Evolutionary conservation across 2,329 filamentous ascomycete species (phyloP), one percentile per base, ranked within the genome.

Genomic region (Alternaria conjuncta): DNA sequence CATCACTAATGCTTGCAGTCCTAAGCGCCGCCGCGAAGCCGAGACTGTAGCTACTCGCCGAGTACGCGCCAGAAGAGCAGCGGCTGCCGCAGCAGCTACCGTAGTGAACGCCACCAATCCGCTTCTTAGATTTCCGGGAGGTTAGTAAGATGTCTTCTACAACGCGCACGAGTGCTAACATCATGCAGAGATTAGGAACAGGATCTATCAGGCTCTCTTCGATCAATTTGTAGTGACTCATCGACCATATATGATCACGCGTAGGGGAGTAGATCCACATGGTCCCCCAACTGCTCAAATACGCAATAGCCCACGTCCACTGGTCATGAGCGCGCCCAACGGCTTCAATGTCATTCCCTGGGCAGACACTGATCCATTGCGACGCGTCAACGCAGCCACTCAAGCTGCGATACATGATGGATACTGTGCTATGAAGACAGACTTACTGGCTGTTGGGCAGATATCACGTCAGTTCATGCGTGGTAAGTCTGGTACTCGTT

Each of bases 261-360:
- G 32, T 5, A 36, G 32, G 32, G 32, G 32, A 36, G 32, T 36
- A 36, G 32, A 36, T 36, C 32, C 32, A 1, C 7, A 36, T 0
- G 32, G 32, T 0, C 32, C 32, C 3, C 32, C 32, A 0, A 36
- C 32, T n/a, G 32, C 32, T 9, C 32, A 0, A 36, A 36, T 36
- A 36, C 32, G 32, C 0, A 36, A 3, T 1, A 1, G 32, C 1
- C 32, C 0, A 36, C n/a, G 0, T 36, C 32, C 32, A 4, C 2
- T 36, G 32, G 32, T 36, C 10, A 36, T 36, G 32, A 36, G 32
- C 32, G 32, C 32, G 2, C 32, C 32, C 7, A 36, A 36, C 15
- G 32, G 32, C 32, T 36, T 36, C 32, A 36, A 36, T 36, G 32
- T 36, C 32, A 36, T 36, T 36, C 32, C 32, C 0, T 36, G 32